Base-by-base conservation (phyloP, 2,329 filamentous ascomycete species). In the Nigrospora sphaerica region DNA sequence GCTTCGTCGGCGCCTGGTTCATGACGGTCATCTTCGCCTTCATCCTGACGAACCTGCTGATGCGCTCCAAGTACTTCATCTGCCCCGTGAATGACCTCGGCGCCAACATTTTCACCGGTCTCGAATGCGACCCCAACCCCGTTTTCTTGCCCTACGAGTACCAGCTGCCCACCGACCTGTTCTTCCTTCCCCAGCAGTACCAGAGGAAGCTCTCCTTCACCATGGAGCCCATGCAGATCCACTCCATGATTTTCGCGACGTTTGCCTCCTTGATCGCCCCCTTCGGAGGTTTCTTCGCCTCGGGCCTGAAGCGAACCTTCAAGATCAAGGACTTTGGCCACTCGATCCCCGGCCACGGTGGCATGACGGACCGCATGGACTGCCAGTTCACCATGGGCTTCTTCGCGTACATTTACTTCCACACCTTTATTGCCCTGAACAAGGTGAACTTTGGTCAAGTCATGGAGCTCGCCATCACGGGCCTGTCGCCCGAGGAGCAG, bases 361-460 rank as follows among this genome's bases (percentile, higher is more conserved):
- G 93, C 57, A 97, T 98, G 72, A 98, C 93, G 14, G 93, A 98
- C 64, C 87, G 93, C 51, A 97, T 98, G 92, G 93, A 98, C 64
- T 98, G 93, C 66, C 93, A 98, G 64, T 98, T 98, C 71, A 97
- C 97, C 73, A 98, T 98, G 93, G 93, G 93, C 10, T 93, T 95
- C 69, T 97, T 98, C 60, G 82, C 92, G 14, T 97, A 90, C 73
- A 91, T 98, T 79, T 98, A 98, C 71, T 98, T 95, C 70, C 91
- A 96, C 66, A 93, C 87, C 61, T 98, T 98, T 66, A 92, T 98
- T 60, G 91, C 91, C 4, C 77, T 89, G 7, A 83, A 95, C 74
- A 89, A 92, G 66, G 83, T 86, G 35, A 89, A 77, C 47, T 84
- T 95, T 17, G 93, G 92, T 17, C 82, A 81, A 46, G 86, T 98